A percentile compares a stretch with the other conserved stretches of the same genome.
Evolutionary conservation across 2,329 filamentous ascomycete genomes (phyloP).

Genomic region (Bimuria novae-zelandiae): DNA sequence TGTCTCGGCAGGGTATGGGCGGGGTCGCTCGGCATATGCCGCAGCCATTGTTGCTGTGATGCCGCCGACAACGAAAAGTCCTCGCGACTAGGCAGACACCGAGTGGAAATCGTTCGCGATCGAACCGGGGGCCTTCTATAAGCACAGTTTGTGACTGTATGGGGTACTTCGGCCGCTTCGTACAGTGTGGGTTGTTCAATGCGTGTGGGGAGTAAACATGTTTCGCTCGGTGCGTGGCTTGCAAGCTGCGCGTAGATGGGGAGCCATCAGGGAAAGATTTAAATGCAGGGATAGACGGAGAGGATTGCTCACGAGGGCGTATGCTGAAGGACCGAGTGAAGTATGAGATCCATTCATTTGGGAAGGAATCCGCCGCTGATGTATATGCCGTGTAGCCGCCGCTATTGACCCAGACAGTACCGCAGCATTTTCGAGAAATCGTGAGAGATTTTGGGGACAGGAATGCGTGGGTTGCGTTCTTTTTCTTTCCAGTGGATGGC

Average conservation of each 20-base stretch:
- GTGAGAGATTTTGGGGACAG: slow-evolving; percentile 68
- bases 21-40: too few relatives aligned
- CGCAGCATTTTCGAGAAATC: slow-evolving; percentile 70
- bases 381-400: slow-evolving; percentile 61
- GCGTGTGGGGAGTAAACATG: slow-evolving; percentile 23
- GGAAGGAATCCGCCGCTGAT: not conserved
- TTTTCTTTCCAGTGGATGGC: not conserved
- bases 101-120: too few relatives aligned
- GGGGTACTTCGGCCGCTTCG: too few relatives aligned
- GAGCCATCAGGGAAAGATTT: too few relatives aligned
- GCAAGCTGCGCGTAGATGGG: slow-evolving; percentile 10
- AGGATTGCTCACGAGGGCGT: slow-evolving; percentile 36
- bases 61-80: too few relatives aligned
- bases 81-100: too few relatives aligned
- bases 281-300: slow-evolving; percentile 8
- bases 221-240: slow-evolving; percentile 28
- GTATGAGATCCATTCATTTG: slow-evolving; percentile 15
- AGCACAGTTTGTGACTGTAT: too few relatives aligned
- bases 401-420: slow-evolving; percentile 70
- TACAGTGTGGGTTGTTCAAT: not conserved
- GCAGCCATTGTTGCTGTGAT: too few relatives aligned
- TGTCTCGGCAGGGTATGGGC: too few relatives aligned
- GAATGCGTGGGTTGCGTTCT: slow-evolving; percentile 54
- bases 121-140: too few relatives aligned
- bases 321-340: slow-evolving; percentile 39